Evolutionary conservation across 345 rosid species (phyloP), one percentile per base, ranked within the genome.

Genomic region (Lumnitzera littorea): DNA sequence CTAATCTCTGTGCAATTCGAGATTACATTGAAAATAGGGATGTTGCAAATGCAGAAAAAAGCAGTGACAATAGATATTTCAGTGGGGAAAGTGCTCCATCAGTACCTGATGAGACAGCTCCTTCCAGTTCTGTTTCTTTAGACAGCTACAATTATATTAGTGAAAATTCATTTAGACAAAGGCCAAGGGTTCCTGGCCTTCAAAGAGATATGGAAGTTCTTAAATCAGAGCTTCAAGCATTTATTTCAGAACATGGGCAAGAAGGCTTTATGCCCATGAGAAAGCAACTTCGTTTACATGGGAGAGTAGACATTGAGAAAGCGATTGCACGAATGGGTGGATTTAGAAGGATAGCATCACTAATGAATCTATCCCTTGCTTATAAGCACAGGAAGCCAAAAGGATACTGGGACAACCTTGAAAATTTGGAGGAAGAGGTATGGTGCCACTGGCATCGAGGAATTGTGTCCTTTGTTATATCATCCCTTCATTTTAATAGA

Each of bases 241-340:
- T 94, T 67, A 79, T 94, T 67, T 71, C 82, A 17, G 86, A 84
- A 62, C 87, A 87, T 56, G 99, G 99, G 48, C 91, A 87, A 68
- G 97, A 87, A 75, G 99, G 99, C 53, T 94, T 89, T 76, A 94
- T 94, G 99, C 99, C 97, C 0, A 94, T 89, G 97, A 85, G 99
- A 74, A 94, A 94, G 70, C 99, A 94, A 69, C 97, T 94, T 5
- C 89, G 96, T 52, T 51, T 78, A 66, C 95, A 81, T 56, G 90
- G 99, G 52, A 81, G 99, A 74, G 95, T 89, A 27, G 97, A 94
- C 71, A 86, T 89, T 55, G 99, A 94, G 71, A 94, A 94, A 76
- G 95, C 96, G 50, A 87, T 94, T 55, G 82, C 91, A 29, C 83
- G 79, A 54, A 89, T 85, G 96, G 99, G 99, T 51, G 97, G 97